A percentile compares a stretch with the other conserved stretches of the same genome.
Evolutionary conservation across 257 asterid species (phyloP).

Genomic region (Knoxia roxburghii): DNA sequence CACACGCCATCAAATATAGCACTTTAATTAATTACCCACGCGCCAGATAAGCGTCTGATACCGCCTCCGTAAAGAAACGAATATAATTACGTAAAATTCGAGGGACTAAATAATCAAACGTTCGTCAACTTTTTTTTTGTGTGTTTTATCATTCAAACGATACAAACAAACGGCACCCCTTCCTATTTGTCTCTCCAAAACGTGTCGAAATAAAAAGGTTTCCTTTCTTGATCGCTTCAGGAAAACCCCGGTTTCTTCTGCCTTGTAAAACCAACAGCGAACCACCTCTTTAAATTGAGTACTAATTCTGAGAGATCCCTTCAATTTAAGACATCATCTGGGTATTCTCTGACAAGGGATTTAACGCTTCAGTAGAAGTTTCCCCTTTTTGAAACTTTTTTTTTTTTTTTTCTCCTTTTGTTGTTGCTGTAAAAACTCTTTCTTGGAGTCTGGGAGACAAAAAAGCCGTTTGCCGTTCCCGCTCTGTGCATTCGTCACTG

Average conservation of each 20-base stretch:
- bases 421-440: not conserved
- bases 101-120: conserved; percentile 5
- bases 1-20: too few species aligned
- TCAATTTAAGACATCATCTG: conserved; percentile 10
- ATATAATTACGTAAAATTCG: conserved; percentile 11
- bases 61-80: too few species aligned
- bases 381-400: not conserved
- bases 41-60: too few species aligned
- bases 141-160: not conserved
- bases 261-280: not conserved
- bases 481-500: conserved; percentile 6
- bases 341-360: conserved; percentile 17
- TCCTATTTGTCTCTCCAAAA: not conserved
- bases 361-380: conserved; percentile 2
- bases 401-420: too few species aligned
- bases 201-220: conserved; percentile 5
- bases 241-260: not conserved
- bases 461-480: conserved; percentile 8
- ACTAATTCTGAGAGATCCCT: too few species aligned
- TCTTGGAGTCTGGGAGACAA: conserved; percentile 17
- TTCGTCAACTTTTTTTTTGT: not conserved
- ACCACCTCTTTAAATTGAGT: not conserved
- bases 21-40: too few species aligned
- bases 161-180: not conserved
- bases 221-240: conserved; percentile 23